Percentiles rank a stretch among this genome's conserved stretches.
Evolutionary conservation across 2,329 filamentous ascomycete genomes (phyloP).

Genomic region (Aphanocladium album): DNA sequence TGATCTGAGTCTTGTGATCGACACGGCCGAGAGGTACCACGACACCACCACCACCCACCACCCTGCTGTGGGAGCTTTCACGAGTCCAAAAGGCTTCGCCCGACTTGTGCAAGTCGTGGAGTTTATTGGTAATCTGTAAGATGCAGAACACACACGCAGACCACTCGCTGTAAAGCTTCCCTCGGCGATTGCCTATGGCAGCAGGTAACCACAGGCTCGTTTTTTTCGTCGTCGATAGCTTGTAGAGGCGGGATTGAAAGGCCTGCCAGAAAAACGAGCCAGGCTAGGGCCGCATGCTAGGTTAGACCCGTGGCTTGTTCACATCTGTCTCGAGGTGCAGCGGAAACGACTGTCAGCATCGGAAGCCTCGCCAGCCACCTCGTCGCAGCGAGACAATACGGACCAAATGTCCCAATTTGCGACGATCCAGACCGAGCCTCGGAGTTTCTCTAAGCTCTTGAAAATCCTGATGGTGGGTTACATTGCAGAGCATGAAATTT

Average conservation of each 20-base stretch:
- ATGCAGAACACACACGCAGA: not conserved
- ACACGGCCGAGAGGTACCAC: not conserved
- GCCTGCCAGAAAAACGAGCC: not conserved
- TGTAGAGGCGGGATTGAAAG: not conserved
- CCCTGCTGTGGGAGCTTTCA: not conserved
- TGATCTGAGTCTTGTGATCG: not conserved
- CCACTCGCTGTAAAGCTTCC: not conserved
- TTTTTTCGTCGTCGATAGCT: too few species aligned
- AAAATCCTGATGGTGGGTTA: not conserved
- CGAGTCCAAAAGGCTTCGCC: not conserved
- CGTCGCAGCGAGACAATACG: not conserved
- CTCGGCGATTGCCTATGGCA: not conserved
- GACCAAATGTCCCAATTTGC: not conserved
- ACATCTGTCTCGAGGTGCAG: too few species aligned
- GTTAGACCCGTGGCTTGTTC: too few species aligned
- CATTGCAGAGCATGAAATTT: not conserved
- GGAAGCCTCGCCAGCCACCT: not conserved
- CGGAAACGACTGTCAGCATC: not conserved
- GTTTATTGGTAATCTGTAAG: not conserved
- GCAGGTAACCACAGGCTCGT: not conserved
- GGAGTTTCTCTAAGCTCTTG: not conserved
- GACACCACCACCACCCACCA: not conserved
- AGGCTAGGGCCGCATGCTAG: too few species aligned
- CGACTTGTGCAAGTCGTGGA: not conserved
- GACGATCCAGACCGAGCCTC: not conserved